Base-by-base conservation (phyloP, 2,329 filamentous ascomycete genomes). In the Atkinsonella texensis region DNA sequence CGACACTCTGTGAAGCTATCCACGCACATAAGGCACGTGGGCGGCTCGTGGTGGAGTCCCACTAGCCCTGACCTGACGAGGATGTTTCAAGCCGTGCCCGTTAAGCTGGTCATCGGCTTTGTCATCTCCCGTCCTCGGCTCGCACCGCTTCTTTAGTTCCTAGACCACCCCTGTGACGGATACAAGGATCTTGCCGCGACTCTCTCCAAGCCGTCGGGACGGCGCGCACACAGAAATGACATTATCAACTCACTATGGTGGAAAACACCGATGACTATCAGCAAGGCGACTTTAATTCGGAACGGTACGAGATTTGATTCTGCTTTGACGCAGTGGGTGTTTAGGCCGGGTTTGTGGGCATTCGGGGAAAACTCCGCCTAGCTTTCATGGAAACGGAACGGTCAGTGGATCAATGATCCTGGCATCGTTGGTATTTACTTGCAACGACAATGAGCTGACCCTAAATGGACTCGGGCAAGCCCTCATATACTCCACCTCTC, bases 11-110 rank as follows among this genome's bases (percentile, higher is more conserved):
- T 55, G 50, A 52, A 54, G 55, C 4, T 54, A 56, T 56, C 64
- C 63, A 66, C 64, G 57, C 64, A 60, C 58, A 60, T 56, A 50
- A 57, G 60, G 67, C 65, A 67, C 63, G 65, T 67, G 64, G 64
- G 48, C 59, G 57, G 53, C 53, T 54, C 56, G 39, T 39, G 43
- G 59, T 60, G 59, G 59, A 58, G 53, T 43, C 32, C 33, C 44
- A n/a, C 40, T 38, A 50, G 47, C 18, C 48, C 28, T 43, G 32
- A 8, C 48, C 28, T 43, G 32, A 8, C 23, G 51, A 41, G 12
- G 33, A 45, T 43, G 41, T 32, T 47, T 23, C 41, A 41, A 47
- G 32, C 49, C 41, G 15, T 51, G 49, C 11, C 40, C 13, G 39
- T 48, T 31, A 23, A 52, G 18, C 17, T 48, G 48, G 41, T 33